These are phyloP conservation scores for Aspergillus oerlinghausenensis DNA, from an alignment of 2,329 filamentous ascomycete genomes.

Conservation along the genomic window DNA sequence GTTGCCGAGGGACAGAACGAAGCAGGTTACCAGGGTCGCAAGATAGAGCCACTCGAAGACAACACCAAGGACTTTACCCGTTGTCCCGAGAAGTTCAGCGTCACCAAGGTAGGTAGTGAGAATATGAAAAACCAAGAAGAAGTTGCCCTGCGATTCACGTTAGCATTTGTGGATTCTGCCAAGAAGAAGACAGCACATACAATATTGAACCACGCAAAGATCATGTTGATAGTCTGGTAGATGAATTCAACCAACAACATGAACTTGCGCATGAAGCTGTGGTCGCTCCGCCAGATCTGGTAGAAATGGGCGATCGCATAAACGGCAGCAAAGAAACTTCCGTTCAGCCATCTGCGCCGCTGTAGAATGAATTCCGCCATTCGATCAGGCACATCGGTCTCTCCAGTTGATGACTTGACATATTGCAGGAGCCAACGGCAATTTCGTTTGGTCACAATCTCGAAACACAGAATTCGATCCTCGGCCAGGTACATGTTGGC, in stretches of 20 bases:
- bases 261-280: conserved; percentile 79
- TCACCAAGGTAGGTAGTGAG: conserved; percentile 79
- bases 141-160: conserved; percentile 62
- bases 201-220: conserved; percentile 98
- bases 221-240: conserved; percentile 92
- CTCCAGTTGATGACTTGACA: conserved; percentile 93
- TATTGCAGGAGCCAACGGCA: conserved; percentile 98
- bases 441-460: conserved; percentile 94
- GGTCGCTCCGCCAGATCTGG: conserved; percentile 89
- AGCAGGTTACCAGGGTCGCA: conserved; percentile 85
- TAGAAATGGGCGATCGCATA: conserved; percentile 95
- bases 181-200: conserved; percentile 38
- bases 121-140: conserved; percentile 98
- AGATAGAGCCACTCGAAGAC: conserved; percentile 97
- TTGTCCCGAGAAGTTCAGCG: conserved; percentile 64
- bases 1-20: conserved; percentile 91
- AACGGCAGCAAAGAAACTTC: conserved; percentile 95
- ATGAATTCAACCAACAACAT: conserved; percentile 89
- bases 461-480: conserved; percentile 53
- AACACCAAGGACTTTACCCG: conserved; percentile 75
- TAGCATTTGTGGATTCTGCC: conserved; percentile 4
- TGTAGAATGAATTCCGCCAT: conserved; percentile 95
- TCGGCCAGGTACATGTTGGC: conserved; percentile 65
- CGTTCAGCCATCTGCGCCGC: conserved; percentile 94
- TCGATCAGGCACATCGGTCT: conserved; percentile 92